Base-by-base conservation (phyloP, 2,329 filamentous ascomycete genomes). In the Cladophialophora carrionii region DNA sequence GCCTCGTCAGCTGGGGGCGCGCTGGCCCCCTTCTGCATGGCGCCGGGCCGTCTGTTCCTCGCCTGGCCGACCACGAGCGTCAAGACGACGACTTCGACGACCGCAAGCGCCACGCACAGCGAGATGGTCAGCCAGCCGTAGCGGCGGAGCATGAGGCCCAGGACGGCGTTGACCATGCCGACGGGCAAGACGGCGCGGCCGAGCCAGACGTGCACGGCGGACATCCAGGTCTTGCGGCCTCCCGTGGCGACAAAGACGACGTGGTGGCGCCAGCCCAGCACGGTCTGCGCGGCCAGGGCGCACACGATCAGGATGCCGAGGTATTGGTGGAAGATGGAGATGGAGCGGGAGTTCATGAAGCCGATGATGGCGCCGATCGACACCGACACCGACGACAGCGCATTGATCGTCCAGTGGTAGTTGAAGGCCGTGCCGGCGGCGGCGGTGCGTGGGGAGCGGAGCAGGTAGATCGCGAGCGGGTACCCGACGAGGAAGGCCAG, bases 291-390 rank as follows among this genome's bases (percentile, higher is more conserved):
- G 31, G 76, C 67, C 8, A 78, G 68, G 0, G 66, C 71, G 51
- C 74, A 68, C 29, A 78, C 70, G 29, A 79, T 66, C 46, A 81
- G 54, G 51, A 83, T 76, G 26, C 81, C 81, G 60, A 82, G 63
- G 68, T 83, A 76, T 67, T 84, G 82, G 71, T 83, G 82, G 3
- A 77, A 72, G 8, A 80, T 76, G 66, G 70, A 76, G 75, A 78
- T 82, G 62, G 71, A 61, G 63, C 78, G 78, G 48, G 78, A 80
- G 9, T 79, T 76, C n/a, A 76, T 73, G 31, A 81, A 78, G 2
- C 79, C 81, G 3, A 81, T 70, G 0, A 72, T 74, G 32, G 79
- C 78, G 0, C 77, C 76, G 1, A 79, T 69, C 0, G 77, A 49
- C 2, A 80, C 73, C 6, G 78, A 73, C 0, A 76, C 70, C 10